Base-by-base conservation (phyloP, 2,329 filamentous ascomycete genomes). In the Diaporthe vexans region DNA sequence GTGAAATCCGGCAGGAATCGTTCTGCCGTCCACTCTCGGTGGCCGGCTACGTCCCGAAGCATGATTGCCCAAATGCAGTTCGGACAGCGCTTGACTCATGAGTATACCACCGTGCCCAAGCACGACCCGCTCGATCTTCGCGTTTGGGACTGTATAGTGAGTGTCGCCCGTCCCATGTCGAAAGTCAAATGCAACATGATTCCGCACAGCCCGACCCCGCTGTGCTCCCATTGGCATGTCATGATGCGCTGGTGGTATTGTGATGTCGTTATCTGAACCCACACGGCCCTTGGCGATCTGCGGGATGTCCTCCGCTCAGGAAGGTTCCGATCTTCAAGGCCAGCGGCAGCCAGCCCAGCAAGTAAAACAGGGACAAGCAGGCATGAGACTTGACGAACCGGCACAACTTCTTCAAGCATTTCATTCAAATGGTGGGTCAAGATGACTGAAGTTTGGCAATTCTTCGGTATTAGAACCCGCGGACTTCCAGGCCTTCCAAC, bases 121-220 rank as follows among this genome's bases (percentile, higher is more conserved):
- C 63, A 19, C 46, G 63, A 67, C 63, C 63, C 63, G 63, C 63
- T 40, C n/a, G 63, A 67, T 67, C 46, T 51, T n/a, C 63, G 63
- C 63, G 43, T 37, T 26, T 52, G 21, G 37, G 37, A n/a, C 63
- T 67, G 21, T 67, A 37, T 37, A 67, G 51, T 52, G 63, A 51
- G 29, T 26, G 8, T 46, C 37, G 29, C 26, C 63, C 63, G 63
- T 67, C 63, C 63, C 63, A 67, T 67, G 63, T 52, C 63, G 7
- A 67, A 37, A 26, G 63, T 52, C 24, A 67, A 52, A 52, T 67
- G 46, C 46, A 67, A 52, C 46, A 35, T 24, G 46, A 52, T 67
- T 24, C 63, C 63, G 63, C 63, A 51, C 46, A 52, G 33, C 63
- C 63, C 46, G 63, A 40, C 46, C 46, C 61, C 63, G 61, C 61